Evolutionary conservation across 805 yeast genomes (phyloP).

Genomic region (Nakazawaea laoshanensis): DNA sequence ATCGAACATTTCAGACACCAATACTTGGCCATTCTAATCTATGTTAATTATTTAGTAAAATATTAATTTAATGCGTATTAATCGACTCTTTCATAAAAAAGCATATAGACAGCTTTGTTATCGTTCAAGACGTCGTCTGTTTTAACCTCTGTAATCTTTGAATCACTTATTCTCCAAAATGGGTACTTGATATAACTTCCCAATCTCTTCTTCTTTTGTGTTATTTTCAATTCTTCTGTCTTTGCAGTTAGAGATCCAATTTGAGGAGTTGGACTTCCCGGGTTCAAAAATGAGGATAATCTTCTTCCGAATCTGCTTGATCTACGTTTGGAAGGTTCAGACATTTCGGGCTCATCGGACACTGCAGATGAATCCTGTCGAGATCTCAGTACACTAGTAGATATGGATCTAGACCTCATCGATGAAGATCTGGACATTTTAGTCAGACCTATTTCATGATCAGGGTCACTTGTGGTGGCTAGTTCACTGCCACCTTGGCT

Average conservation of each 20-base stretch:
- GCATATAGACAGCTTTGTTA: constrained; percentile 72
- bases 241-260: not conserved
- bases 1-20: constrained; percentile 9
- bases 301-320: constrained; percentile 8
- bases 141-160: constrained; percentile 54
- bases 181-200: constrained; percentile 51
- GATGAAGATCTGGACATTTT: constrained; percentile 2
- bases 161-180: constrained; percentile 83
- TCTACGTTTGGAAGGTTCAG: no score
- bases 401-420: constrained; percentile 4
- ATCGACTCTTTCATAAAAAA: constrained; percentile 64
- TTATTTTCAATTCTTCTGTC: constrained; percentile 3
- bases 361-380: no score
- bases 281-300: constrained; percentile 6
- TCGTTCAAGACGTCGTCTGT: constrained; percentile 54
- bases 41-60: not conserved
- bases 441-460: no score
- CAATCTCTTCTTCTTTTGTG: constrained; percentile 30
- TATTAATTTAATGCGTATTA: constrained; percentile 8
- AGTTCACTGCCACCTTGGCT: constrained; percentile 3
- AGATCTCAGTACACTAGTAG: no score
- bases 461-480: constrained; percentile 7
- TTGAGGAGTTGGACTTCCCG: not conserved
- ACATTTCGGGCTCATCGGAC: no score
- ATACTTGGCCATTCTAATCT: constrained; percentile 5